Evolutionary conservation across 2,329 filamentous ascomycete species (phyloP).

Genomic region (Epichloe brachyelytri): DNA sequence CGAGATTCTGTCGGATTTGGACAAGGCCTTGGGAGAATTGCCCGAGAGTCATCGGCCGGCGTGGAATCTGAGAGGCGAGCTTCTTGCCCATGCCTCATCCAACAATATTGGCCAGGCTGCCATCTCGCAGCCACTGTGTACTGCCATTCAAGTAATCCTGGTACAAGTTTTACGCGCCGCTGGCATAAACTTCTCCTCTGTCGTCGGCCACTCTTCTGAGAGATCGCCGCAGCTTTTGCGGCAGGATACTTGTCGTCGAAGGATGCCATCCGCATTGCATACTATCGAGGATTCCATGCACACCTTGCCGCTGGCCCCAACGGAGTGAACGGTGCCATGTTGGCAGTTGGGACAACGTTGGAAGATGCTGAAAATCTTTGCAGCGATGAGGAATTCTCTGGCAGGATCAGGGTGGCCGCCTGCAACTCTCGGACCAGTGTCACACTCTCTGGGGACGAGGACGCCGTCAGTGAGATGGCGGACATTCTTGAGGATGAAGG

Average conservation of each 20-base stretch:
- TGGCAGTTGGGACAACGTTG: constrained; percentile 12
- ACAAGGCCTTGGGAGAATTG: background rate
- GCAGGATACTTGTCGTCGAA: constrained; percentile 9
- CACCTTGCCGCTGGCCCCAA: background rate
- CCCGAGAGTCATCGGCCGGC: background rate
- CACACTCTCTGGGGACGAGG: constrained; percentile 19
- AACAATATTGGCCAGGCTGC: constrained; percentile 2
- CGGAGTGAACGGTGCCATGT: constrained; percentile 6
- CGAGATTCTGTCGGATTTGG: background rate
- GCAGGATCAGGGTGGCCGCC: constrained; percentile 14
- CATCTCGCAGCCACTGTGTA: constrained; percentile 20
- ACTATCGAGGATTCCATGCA: constrained; percentile 3
- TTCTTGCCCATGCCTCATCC: background rate
- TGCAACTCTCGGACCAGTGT: constrained; percentile 12
- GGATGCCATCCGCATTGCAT: constrained; percentile 6
- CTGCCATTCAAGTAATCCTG: constrained; percentile 26
- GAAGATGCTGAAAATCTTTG: constrained; percentile 2
- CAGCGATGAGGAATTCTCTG: constrained; percentile 10
- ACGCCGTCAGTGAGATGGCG: constrained; percentile 14
- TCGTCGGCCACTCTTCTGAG: constrained; percentile 27
- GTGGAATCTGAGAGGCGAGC: constrained; percentile 3
- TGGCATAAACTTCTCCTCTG: constrained; percentile 17
- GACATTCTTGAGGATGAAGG: constrained; percentile 11
- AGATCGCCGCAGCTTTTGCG: constrained; percentile 29
- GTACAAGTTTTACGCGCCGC: constrained; percentile 21